Conservation (phyloP, 1,284 basidiomycete species). For the Moesziomyces antarcticus region DNA sequence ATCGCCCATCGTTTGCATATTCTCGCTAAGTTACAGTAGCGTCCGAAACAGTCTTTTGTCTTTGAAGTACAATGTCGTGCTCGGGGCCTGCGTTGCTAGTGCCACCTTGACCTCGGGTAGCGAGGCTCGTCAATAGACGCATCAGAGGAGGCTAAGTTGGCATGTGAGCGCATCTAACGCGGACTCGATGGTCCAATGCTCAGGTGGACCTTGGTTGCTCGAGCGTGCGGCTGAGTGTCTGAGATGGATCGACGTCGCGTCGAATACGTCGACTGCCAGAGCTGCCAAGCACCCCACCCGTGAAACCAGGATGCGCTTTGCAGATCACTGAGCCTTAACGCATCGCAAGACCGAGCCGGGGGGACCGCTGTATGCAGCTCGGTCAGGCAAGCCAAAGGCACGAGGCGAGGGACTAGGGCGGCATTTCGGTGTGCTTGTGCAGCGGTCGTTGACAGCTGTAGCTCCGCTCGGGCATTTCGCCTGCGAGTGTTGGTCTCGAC, state of each 20-base stretch:
- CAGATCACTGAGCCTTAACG: constrained; percentile 20
- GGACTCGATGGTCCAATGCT: too few relatives aligned
- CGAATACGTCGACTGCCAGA: neutral
- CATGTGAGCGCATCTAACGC: too few relatives aligned
- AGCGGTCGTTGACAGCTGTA: constrained; percentile 35
- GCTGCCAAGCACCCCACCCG: constrained; percentile 1
- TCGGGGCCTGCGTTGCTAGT: too few relatives aligned
- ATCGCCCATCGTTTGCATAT: too few relatives aligned
- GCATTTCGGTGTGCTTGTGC: constrained; percentile 2
- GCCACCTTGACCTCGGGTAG: too few relatives aligned
- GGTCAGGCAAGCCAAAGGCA: constrained; percentile 6
- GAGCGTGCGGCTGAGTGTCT: neutral
- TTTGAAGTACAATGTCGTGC: too few relatives aligned
- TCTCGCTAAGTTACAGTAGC: too few relatives aligned
- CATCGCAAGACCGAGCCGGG: neutral
- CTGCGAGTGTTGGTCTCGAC: neutral
- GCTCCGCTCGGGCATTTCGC: neutral
- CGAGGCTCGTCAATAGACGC: too few relatives aligned
- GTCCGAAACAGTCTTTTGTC: too few relatives aligned
- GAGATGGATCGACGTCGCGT: constrained; percentile 18
- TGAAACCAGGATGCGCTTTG: constrained; percentile 19
- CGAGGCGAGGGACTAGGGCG: neutral
- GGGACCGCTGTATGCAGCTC: constrained; percentile 19
- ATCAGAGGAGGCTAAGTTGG: too few relatives aligned
- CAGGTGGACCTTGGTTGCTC: neutral